phyloP scores from a whole-genome alignment of 305 asterid genomes.

The Ilex paraguariensis region DNA sequence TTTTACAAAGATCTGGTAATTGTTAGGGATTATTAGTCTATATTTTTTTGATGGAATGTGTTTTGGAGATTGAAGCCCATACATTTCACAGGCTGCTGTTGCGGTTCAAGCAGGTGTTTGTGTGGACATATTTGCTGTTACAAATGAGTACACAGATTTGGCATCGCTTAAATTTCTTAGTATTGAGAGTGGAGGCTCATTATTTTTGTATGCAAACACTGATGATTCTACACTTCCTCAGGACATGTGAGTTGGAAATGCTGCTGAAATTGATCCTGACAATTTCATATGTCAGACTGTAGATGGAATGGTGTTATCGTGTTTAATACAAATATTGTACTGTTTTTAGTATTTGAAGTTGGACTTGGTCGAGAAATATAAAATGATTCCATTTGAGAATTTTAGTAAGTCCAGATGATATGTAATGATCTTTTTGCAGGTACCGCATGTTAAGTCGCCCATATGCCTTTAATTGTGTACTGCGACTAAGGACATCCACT shows the following conservation, averaged over 20 bases:
- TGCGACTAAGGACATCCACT: constrained; percentile 86
- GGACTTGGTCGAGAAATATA: constrained; percentile 15
- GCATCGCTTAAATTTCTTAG: constrained; percentile 96
- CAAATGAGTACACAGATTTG: constrained; percentile 95
- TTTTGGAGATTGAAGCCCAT: constrained; percentile 24
- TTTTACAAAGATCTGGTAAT: constrained; percentile 93
- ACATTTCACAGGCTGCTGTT: constrained; percentile 80
- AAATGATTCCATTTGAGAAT: background rate
- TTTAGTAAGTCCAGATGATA: constrained; percentile 17
- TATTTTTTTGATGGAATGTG: constrained; percentile 16
- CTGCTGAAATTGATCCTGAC: background rate
- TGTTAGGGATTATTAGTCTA: constrained; percentile 14
- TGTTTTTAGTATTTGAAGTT: background rate
- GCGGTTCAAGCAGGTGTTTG: constrained; percentile 99
- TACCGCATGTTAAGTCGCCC: constrained; percentile 96
- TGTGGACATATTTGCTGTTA: constrained; percentile 94
- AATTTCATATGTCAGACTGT: background rate
- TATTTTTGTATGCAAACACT: constrained; percentile 82
- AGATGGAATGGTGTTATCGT: too few relatives aligned
- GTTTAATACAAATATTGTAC: too few relatives aligned
- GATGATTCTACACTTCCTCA: constrained; percentile 99
- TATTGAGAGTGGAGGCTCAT: constrained; percentile 97
- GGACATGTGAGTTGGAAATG: constrained; percentile 73
- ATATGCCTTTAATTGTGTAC: constrained; percentile 88
- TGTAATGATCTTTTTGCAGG: constrained; percentile 53